Evolutionary conservation across 331 rosid species (phyloP), one percentile per base, ranked within the genome.

Genomic region (Quercus tomentella): DNA sequence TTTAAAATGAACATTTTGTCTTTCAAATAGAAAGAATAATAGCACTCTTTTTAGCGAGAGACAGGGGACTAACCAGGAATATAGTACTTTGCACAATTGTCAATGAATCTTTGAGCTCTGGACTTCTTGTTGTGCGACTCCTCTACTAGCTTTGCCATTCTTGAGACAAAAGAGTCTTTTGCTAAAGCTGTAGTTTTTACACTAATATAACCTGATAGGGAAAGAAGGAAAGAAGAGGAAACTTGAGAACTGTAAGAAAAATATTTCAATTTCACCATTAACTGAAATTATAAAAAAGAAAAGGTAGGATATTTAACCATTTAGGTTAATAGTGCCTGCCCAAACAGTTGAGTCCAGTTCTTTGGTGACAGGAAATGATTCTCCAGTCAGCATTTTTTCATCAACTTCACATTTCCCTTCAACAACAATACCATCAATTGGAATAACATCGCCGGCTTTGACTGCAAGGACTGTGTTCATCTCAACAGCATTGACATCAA

Each of bases 101-200:
- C 98, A 11, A 94, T 92, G 85, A 94, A 75, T 76, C 90, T 92
- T 75, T 94, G 94, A 63, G 92, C 89, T 61, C 77, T 86, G 57
- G 97, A 83, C 81, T 92, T 94, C 79, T 91, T 91, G 84, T 90
- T 92, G 66, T 92, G 97, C 26, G 98, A 97, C 79, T 92, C 97
- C 88, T 94, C 97, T 4, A 94, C 98, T 33, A 94, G 92, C 85
- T 88, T 91, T 30, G 90, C 89, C 98, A 94, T 92, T 83, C 93
- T 89, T 45, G 98, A 90, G 80, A 94, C 97, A 66, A 87, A 90
- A 82, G 92, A 92, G 26, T 94, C 97, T 81, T 94, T 95, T 30
- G 98, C 92, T 26, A 90, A 82, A 49, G 94, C 89, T 56, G 86
- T 86, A 66, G 98, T 92, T 76, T 87, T 89, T 15, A 92, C 94